Conservation (phyloP, 78 protist genomes). For the Anaeramoeba flamelloides region DNA sequence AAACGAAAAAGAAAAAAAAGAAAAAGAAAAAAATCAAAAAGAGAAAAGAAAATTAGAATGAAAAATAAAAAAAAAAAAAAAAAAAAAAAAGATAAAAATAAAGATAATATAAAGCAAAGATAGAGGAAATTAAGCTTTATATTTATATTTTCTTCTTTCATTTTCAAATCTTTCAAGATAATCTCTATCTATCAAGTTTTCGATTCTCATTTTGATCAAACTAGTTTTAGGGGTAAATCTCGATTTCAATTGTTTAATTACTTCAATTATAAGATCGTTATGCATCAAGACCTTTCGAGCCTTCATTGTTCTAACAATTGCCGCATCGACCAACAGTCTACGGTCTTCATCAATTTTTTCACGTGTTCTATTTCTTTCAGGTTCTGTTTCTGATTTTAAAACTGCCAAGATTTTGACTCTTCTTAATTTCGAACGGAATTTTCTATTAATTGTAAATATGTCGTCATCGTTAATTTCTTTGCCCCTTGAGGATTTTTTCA, state of each 20-base stretch:
- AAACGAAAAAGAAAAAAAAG: too few relatives aligned
- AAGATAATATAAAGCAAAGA: too few relatives aligned
- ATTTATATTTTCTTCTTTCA: not conserved
- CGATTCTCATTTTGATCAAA: not conserved
- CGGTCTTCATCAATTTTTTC: not conserved
- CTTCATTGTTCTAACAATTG: not conserved
- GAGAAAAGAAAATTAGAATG: not conserved
- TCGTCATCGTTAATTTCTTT: not conserved
- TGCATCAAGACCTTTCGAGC: not conserved
- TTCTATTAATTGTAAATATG: not conserved
- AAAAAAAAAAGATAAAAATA: not conserved
- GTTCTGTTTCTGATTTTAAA: not conserved
- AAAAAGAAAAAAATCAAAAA: not conserved
- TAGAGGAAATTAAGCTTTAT: not conserved
- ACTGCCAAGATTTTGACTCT: not conserved
- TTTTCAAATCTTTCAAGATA: not conserved
- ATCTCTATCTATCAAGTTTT: not conserved
- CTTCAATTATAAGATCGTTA: not conserved
- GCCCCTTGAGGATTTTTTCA: not conserved
- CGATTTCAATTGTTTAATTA: not conserved
- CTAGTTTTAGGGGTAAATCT: not conserved
- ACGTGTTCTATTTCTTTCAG: not conserved
- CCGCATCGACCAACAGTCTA: not conserved
- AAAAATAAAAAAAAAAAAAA: not conserved
- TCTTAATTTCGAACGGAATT: not conserved